phyloP scores from a whole-genome alignment of 1,284 basidiomycete species.

The Lignosus rhinocerotis region DNA sequence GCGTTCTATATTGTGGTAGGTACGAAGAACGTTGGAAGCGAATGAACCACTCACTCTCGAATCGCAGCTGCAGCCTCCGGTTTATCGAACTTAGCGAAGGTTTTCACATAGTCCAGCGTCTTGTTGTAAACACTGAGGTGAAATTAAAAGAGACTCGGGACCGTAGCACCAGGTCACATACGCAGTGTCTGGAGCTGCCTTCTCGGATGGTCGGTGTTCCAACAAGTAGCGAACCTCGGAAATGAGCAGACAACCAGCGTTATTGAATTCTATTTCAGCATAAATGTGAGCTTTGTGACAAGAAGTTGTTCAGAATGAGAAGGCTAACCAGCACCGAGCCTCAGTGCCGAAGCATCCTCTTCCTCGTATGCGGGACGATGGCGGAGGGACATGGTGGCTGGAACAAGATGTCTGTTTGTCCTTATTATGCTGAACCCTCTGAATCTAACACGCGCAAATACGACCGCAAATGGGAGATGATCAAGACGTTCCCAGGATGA shows the following conservation, averaged over 20 bases:
- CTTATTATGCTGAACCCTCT: conserved; percentile 29
- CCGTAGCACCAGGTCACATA: conserved; percentile 40
- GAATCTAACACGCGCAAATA: conserved; percentile 31
- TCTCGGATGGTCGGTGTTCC: conserved; percentile 70
- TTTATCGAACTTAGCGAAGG: conserved; percentile 87
- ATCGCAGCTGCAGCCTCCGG: conserved; percentile 86
- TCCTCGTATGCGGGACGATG: conserved; percentile 60
- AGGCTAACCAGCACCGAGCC: conserved; percentile 59
- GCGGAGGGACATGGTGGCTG: conserved; percentile 44
- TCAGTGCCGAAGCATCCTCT: conserved; percentile 69
- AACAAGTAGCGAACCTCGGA: conserved; percentile 90
- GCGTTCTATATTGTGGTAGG: conserved; percentile 47
- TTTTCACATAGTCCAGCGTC: conserved; percentile 89
- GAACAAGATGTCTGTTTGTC: conserved; percentile 23
- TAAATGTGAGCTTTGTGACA: not conserved
- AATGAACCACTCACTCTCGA: conserved; percentile 66
- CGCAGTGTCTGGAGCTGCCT: conserved; percentile 82
- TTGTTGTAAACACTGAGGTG: conserved; percentile 82
- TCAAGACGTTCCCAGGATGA: not conserved
- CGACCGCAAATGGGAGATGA: not conserved
- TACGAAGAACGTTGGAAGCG: not conserved
- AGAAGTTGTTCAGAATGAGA: not conserved
- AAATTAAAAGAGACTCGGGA: not conserved
- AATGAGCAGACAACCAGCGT: conserved; percentile 86
- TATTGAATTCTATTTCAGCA: conserved; percentile 74